A percentile compares a stretch with the other conserved stretches of the same genome.
These are phyloP conservation scores for Hypsizygus marmoreus DNA, from an alignment of 768 basidiomycete species.

Conservation along the genomic window DNA sequence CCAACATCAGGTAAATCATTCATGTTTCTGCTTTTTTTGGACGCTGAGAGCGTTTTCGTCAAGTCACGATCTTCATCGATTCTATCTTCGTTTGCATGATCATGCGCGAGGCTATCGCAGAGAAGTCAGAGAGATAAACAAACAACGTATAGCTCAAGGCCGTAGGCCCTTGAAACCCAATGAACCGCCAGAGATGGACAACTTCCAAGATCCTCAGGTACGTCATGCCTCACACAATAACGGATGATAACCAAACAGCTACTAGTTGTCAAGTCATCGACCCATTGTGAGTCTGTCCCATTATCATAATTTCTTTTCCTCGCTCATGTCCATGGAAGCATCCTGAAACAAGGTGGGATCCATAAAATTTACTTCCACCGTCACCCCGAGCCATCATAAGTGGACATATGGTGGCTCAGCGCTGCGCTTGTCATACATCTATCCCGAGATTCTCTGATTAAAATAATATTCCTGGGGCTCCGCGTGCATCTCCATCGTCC, in stretches of 20 bases:
- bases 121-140: constrained; percentile 18
- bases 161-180: background rate
- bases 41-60: background rate
- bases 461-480: too few species aligned
- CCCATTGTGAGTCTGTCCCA: constrained; percentile 9
- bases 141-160: constrained; percentile 17
- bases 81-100: constrained; percentile 29
- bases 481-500: too few species aligned
- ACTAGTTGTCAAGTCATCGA: constrained; percentile 17
- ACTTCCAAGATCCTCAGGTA: constrained; percentile 42
- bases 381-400: too few species aligned
- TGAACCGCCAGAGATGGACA: constrained; percentile 31
- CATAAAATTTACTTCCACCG: constrained; percentile 1
- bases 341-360: constrained; percentile 14
- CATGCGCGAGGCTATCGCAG: constrained; percentile 26
- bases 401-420: too few species aligned
- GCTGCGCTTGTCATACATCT: too few species aligned
- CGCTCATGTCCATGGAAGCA: background rate
- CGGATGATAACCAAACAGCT: background rate
- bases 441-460: too few species aligned
- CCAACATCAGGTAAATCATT: constrained; percentile 27
- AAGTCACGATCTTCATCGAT: constrained; percentile 34
- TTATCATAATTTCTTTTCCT: background rate
- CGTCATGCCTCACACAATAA: background rate
- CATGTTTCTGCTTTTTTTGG: background rate